phyloP scores from a whole-genome alignment of 139 green algal species.

The Yamagishiella unicocca region DNA sequence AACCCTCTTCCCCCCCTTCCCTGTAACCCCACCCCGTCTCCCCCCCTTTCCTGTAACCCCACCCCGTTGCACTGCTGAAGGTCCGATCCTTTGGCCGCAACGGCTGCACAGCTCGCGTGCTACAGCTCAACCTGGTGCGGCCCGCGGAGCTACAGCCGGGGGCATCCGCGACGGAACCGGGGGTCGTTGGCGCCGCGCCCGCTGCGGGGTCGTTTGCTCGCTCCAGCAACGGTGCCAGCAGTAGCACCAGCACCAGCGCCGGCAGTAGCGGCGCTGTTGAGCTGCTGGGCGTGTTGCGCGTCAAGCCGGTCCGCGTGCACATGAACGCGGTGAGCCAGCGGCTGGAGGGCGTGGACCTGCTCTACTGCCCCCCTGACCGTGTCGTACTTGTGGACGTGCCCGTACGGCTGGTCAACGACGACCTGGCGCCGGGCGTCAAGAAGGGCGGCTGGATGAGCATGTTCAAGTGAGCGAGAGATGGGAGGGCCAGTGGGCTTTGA shows the following conservation, averaged over 20 bases:
- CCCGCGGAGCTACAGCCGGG: not conserved
- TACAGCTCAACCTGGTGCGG: slow-evolving; percentile 25
- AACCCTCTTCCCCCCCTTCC: not conserved
- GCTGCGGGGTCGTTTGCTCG: too few species aligned
- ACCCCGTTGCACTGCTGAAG: not conserved
- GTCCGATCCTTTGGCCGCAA: slow-evolving; percentile 43
- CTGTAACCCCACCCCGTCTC: not conserved
- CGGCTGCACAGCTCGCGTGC: slow-evolving; percentile 31
- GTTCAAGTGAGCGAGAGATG: slow-evolving; percentile 22
- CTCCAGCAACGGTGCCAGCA: not conserved
- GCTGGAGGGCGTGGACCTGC: slow-evolving; percentile 37
- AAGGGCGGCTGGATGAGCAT: slow-evolving; percentile 54
- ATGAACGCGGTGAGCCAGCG: slow-evolving; percentile 31
- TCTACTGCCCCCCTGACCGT: slow-evolving; percentile 47
- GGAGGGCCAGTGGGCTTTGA: not conserved
- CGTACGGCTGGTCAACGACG: slow-evolving; percentile 42
- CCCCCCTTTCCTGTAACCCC: not conserved
- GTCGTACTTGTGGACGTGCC: slow-evolving; percentile 49
- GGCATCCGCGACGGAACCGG: not conserved
- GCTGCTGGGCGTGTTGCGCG: slow-evolving; percentile 37
- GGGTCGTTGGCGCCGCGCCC: not conserved
- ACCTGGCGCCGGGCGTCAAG: slow-evolving; percentile 40
- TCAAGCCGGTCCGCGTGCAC: slow-evolving; percentile 40
- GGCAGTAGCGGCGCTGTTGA: not conserved
- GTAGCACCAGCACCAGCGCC: not conserved